Percentiles rank a stretch among this genome's conserved stretches.
These are phyloP conservation scores for Hypoxylon sp. DNA, from an alignment of 2,329 filamentous ascomycete genomes.

Conservation along the genomic window DNA sequence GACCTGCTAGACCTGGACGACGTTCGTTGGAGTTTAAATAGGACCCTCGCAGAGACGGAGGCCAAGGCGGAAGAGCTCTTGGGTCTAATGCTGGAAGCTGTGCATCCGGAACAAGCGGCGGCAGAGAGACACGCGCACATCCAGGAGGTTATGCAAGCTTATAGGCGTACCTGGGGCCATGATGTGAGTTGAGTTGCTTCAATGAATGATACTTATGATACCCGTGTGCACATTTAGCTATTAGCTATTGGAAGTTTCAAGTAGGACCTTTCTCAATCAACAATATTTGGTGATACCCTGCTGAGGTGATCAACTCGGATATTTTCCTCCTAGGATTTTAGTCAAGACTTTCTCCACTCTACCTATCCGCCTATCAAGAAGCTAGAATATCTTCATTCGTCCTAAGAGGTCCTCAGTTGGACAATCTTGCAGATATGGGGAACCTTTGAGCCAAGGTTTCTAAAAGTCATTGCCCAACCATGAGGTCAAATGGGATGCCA, in stretches of 20 bases:
- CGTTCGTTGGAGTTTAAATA: conserved; percentile 45
- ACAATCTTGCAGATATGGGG: conserved; percentile 7
- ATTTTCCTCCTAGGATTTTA: conserved; percentile 6
- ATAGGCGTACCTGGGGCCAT: conserved; percentile 30
- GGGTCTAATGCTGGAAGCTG: conserved; percentile 46
- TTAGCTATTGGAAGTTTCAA: conserved; percentile 21
- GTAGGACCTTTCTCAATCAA: neutral
- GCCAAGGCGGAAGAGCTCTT: conserved; percentile 49
- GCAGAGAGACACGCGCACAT: conserved; percentile 34
- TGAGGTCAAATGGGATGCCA: conserved; percentile 32
- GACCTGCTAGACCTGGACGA: conserved; percentile 43
- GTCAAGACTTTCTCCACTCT: neutral
- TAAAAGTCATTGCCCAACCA: neutral
- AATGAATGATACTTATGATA: conserved; percentile 21
- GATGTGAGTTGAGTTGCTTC: conserved; percentile 12
- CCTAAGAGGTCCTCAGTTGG: conserved; percentile 12
- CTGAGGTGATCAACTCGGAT: conserved; percentile 17
- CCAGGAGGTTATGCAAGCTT: conserved; percentile 40
- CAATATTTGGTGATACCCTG: neutral
- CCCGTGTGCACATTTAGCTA: conserved; percentile 15
- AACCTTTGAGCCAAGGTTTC: conserved; percentile 6
- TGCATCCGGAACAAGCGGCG: conserved; percentile 33
- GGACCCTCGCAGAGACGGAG: conserved; percentile 47
- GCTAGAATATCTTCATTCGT: conserved; percentile 17
- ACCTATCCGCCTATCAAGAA: conserved; percentile 14